These are phyloP conservation scores for Solanum habrochaites DNA, from an alignment of 257 asterid species.

Conservation along the genomic window DNA sequence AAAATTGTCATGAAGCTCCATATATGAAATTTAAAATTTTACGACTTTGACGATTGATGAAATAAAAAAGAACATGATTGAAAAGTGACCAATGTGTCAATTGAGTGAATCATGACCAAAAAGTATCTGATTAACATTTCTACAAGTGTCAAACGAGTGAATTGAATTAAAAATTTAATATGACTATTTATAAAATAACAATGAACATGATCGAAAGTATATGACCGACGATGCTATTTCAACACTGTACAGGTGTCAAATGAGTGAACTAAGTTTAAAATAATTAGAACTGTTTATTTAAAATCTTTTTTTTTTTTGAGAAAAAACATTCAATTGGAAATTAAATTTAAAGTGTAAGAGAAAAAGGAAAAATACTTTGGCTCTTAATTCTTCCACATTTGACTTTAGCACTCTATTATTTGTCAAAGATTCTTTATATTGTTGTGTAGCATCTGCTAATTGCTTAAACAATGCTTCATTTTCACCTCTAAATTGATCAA, in stretches of 20 bases:
- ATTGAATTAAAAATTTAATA: too few relatives aligned
- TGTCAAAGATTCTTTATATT: constrained; percentile 62
- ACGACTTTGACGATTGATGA: background rate
- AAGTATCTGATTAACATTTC: background rate
- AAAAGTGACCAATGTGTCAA: background rate
- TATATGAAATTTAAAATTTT: too few relatives aligned
- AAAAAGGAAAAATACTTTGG: constrained; percentile 45
- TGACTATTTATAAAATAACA: too few relatives aligned
- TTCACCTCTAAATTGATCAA: constrained; percentile 56
- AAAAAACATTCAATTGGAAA: background rate
- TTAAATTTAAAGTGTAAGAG: background rate
- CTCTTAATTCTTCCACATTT: constrained; percentile 89
- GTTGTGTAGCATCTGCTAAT: constrained; percentile 54
- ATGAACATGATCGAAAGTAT: too few relatives aligned
- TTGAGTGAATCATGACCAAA: background rate
- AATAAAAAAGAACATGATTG: too few relatives aligned
- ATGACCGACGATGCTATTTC: too few relatives aligned
- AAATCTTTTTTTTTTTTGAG: fast-evolving
- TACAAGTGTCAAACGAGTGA: too few relatives aligned
- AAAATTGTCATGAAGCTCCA: background rate
- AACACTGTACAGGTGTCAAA: too few relatives aligned
- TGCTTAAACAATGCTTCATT: constrained; percentile 48
- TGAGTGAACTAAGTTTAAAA: too few relatives aligned
- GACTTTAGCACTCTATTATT: constrained; percentile 84
- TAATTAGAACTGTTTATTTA: too few relatives aligned